These are phyloP conservation scores for Phytophthora kernoviae DNA, from an alignment of 352 stramenopile genomes.

Conservation along the genomic window DNA sequence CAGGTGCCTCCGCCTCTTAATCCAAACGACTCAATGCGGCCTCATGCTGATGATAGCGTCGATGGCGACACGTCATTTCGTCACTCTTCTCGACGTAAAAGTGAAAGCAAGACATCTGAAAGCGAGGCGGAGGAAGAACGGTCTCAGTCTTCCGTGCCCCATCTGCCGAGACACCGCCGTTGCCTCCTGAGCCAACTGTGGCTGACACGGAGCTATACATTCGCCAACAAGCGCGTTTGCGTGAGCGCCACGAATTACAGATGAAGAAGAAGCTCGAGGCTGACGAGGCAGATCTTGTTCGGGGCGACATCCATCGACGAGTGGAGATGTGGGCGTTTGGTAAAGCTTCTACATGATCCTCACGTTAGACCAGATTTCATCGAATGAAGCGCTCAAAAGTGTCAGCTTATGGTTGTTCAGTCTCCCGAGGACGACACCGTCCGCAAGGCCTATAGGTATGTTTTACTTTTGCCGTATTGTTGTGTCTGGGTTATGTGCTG, in stretches of 20 bases:
- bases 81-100: constrained; percentile 41
- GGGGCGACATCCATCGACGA: constrained; percentile 72
- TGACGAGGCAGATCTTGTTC: constrained; percentile 79
- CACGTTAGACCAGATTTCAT: constrained; percentile 84
- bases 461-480: too few relatives aligned
- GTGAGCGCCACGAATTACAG: constrained; percentile 80
- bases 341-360: constrained; percentile 85
- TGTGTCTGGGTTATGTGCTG: too few relatives aligned
- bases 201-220: constrained; percentile 82
- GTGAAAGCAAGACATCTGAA: constrained; percentile 60
- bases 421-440: constrained; percentile 82
- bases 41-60: constrained; percentile 33
- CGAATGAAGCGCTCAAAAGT: constrained; percentile 76
- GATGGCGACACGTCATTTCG: constrained; percentile 37
- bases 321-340: constrained; percentile 87
- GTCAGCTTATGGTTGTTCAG: constrained; percentile 78
- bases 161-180: constrained; percentile 45
- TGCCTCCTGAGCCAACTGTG: constrained; percentile 71
- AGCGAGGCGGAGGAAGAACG: constrained; percentile 55
- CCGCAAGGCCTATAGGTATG: constrained; percentile 81
- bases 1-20: constrained; percentile 13
- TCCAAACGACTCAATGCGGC: constrained; percentile 25
- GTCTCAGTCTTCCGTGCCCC: constrained; percentile 5
- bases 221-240: constrained; percentile 80
- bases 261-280: constrained; percentile 83